A percentile compares a stretch with the other conserved stretches of the same genome.
Evolutionary conservation across 2,329 filamentous ascomycete genomes (phyloP).

Genomic region (Camptophora hylomeconis): DNA sequence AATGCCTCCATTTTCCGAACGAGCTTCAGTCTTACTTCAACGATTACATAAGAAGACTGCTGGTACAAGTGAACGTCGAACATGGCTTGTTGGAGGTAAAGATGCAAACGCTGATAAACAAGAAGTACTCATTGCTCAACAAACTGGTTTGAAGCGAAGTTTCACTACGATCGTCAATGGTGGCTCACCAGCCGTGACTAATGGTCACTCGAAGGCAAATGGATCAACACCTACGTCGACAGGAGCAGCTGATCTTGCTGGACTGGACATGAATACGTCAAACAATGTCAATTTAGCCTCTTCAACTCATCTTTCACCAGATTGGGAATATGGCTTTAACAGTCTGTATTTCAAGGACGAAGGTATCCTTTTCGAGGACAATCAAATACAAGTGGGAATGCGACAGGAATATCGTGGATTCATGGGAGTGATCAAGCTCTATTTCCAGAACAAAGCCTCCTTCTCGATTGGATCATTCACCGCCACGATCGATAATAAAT

Average conservation of each 20-base stretch:
- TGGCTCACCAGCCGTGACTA: slow-evolving; percentile 22
- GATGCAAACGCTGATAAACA: slow-evolving; percentile 73
- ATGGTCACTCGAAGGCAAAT: slow-evolving; percentile 27
- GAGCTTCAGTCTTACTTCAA: slow-evolving; percentile 81
- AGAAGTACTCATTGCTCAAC: slow-evolving; percentile 70
- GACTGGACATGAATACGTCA: slow-evolving; percentile 60
- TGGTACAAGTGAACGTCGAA: slow-evolving; percentile 84
- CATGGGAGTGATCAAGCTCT: slow-evolving; percentile 87
- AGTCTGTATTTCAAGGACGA: slow-evolving; percentile 66
- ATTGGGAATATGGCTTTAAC: slow-evolving; percentile 87
- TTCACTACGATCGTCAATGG: slow-evolving; percentile 50
- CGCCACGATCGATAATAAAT: slow-evolving; percentile 70
- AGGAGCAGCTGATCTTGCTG: slow-evolving; percentile 52
- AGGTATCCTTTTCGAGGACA: slow-evolving; percentile 87
- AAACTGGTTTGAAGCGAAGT: slow-evolving; percentile 69
- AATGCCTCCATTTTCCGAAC: slow-evolving; percentile 95
- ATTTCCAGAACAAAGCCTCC: slow-evolving; percentile 89
- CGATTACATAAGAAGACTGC: slow-evolving; percentile 89
- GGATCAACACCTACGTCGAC: slow-evolving; percentile 17
- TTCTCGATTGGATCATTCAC: slow-evolving; percentile 81
- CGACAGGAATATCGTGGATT: slow-evolving; percentile 92
- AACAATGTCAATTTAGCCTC: slow-evolving; percentile 74
- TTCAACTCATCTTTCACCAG: slow-evolving; percentile 81
- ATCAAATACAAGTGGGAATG: slow-evolving; percentile 81
- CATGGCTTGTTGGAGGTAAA: slow-evolving; percentile 96